These are phyloP conservation scores for Nigrospora osmanthi DNA, from an alignment of 2,329 filamentous ascomycete species.

Conservation along the genomic window DNA sequence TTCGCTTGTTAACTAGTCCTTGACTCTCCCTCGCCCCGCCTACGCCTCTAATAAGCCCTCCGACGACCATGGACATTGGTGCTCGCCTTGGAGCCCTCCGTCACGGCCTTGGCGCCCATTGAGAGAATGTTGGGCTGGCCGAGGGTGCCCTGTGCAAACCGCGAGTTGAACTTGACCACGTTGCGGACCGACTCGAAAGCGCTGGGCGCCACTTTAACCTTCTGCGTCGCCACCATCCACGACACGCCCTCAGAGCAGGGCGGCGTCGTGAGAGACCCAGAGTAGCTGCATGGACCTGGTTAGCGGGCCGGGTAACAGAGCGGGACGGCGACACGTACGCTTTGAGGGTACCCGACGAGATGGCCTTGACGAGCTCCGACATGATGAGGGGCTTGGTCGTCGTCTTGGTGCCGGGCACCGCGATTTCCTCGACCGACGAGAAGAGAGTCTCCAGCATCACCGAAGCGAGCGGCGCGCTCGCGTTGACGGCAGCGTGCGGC, in stretches of 20 bases:
- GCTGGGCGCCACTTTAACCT: conserved; percentile 25
- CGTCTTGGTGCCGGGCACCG: conserved; percentile 30
- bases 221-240: conserved; percentile 39
- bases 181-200: conserved; percentile 30
- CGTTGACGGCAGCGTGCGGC: conserved; percentile 31
- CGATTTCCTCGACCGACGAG: conserved; percentile 29
- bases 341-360: conserved; percentile 29
- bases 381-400: conserved; percentile 33
- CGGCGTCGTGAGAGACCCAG: conserved; percentile 40
- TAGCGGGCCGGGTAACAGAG: neutral
- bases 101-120: neutral
- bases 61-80: too few relatives aligned
- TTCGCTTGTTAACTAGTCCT: too few relatives aligned
- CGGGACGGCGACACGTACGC: conserved; percentile 13
- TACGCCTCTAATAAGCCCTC: too few relatives aligned
- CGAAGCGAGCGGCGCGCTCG: conserved; percentile 23
- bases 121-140: conserved; percentile 29
- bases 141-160: conserved; percentile 34
- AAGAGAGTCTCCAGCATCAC: conserved; percentile 39
- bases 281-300: conserved; percentile 22
- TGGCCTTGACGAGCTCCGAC: conserved; percentile 29
- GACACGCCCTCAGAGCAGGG: conserved; percentile 38
- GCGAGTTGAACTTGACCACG: conserved; percentile 39
- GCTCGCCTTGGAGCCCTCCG: too few relatives aligned
- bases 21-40: too few relatives aligned